A percentile compares a stretch with the other conserved stretches of the same genome.
Evolutionary conservation across 1,139 yeast genomes (phyloP).

Genomic region (Candida frijolesensis): DNA sequence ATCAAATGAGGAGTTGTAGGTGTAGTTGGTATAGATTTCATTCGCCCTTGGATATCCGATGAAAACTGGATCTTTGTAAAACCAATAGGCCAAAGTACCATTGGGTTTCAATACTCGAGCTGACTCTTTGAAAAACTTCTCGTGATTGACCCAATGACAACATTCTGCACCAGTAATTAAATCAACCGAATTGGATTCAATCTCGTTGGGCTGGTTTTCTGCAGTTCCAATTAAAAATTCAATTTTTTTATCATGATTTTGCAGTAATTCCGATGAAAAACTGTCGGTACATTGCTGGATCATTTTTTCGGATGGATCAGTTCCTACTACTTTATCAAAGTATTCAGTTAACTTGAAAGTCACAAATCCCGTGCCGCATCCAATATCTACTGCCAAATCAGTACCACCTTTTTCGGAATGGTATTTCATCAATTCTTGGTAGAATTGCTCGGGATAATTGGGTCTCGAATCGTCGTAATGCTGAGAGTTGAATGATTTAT

Average conservation of each 20-base stretch:
- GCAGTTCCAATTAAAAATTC: slow-evolving; percentile 35
- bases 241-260: slow-evolving; percentile 18
- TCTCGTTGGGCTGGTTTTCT: slow-evolving; percentile 24
- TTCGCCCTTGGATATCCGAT: slow-evolving; percentile 44
- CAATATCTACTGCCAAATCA: slow-evolving; percentile 61
- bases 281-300: slow-evolving; percentile 44
- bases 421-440: slow-evolving; percentile 30
- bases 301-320: slow-evolving; percentile 72
- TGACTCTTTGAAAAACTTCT: slow-evolving; percentile 52
- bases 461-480: slow-evolving; percentile 44
- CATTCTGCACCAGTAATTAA: slow-evolving; percentile 77
- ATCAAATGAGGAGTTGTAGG: slow-evolving; percentile 36
- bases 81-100: slow-evolving; percentile 77
- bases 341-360: slow-evolving; percentile 53
- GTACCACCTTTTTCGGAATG: slow-evolving; percentile 24
- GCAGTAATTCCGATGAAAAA: slow-evolving; percentile 1
- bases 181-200: slow-evolving; percentile 46
- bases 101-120: slow-evolving; percentile 51
- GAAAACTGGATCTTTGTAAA: slow-evolving; percentile 71
- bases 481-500: slow-evolving; percentile 32
- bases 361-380: slow-evolving; percentile 87
- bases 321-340: slow-evolving; percentile 57
- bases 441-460: slow-evolving; percentile 36
- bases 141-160: slow-evolving; percentile 74
- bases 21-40: slow-evolving; percentile 37